These are phyloP conservation scores for Vicia villosa DNA, from an alignment of 306 rosid genomes.

Conservation along the genomic window DNA sequence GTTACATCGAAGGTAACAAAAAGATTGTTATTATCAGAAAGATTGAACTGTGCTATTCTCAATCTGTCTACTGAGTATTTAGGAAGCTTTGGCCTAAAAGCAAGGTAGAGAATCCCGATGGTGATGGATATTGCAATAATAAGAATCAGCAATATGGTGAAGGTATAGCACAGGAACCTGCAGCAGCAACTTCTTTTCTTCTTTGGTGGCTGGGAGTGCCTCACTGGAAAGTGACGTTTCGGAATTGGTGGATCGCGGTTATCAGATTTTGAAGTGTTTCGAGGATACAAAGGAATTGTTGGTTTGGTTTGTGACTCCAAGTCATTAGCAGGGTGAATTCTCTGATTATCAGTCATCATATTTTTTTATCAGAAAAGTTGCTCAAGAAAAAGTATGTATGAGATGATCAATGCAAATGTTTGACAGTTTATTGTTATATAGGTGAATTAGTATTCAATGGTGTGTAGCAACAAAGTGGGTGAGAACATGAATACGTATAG, in stretches of 20 bases:
- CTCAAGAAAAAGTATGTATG: neutral
- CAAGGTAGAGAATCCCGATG: slow-evolving; percentile 63
- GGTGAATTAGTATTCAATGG: neutral
- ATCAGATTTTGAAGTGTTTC: slow-evolving; percentile 55
- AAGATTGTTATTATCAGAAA: slow-evolving; percentile 38
- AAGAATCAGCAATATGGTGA: slow-evolving; percentile 44
- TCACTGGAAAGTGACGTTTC: slow-evolving; percentile 43
- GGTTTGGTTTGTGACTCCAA: slow-evolving; percentile 61
- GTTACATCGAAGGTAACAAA: slow-evolving; percentile 56
- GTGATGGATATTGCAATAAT: slow-evolving; percentile 53
- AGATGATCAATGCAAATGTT: slow-evolving; percentile 22
- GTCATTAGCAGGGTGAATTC: slow-evolving; percentile 66
- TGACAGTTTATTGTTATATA: slow-evolving; percentile 16
- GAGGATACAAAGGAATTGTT: slow-evolving; percentile 56
- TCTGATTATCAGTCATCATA: slow-evolving; percentile 45
- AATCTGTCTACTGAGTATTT: slow-evolving; percentile 59
- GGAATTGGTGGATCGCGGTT: slow-evolving; percentile 37
- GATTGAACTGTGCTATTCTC: slow-evolving; percentile 45
- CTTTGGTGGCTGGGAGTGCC: slow-evolving; percentile 67
- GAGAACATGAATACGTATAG: slow-evolving; percentile 23
- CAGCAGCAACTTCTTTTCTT: slow-evolving; percentile 71
- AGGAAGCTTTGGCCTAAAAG: slow-evolving; percentile 81
- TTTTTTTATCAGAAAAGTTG: slow-evolving; percentile 15
- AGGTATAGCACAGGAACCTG: slow-evolving; percentile 59
- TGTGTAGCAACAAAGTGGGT: slow-evolving; percentile 19